Evolutionary conservation across 129 eudicot species (phyloP), one percentile per base, ranked within the genome.

Genomic region (Silybum marianum): DNA sequence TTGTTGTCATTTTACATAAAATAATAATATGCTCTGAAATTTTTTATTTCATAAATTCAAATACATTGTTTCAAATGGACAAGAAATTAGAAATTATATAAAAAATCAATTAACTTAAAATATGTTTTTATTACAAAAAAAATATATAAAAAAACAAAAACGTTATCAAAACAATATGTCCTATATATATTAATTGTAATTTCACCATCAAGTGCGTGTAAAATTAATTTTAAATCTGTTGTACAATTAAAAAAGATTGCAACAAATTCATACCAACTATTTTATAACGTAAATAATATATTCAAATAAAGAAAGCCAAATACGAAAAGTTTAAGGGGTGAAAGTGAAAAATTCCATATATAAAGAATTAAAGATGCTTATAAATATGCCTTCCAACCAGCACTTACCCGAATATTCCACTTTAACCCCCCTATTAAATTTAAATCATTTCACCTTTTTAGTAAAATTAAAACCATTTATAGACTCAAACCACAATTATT

Each of bases 391-490:
- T 69, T 77, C 42, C 73, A 60, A 66, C 36, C 12, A 65, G n/a
- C 32, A 36, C 38, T 71, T 83, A 24, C 36, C 39, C 82, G 79
- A 83, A 62, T 83, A 78, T 77, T 73, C 86, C 82, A 71, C 68
- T 83, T 63, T 58, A 2, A 69, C 69, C 75, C 62, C 32, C 76
- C 77, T 82, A 6, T 79, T 42, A 67, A 75, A n/a, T 28, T 75
- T 34, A 12, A 69, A 19, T 48, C 12, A 70, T 6, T 79, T 77
- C 73, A 77, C 63, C 63, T 16, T 7, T 54, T 40, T 16, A 6
- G 22, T 51, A 51, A 51, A 51, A 51, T 16, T 18, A 54, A 54
- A 54, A 54, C 63, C 63, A 54, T 54, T 54, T 54, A 16, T 54
- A 18, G 63, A 54, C 7, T 54, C 63, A 54, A 54, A 3, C 21